phyloP scores from a whole-genome alignment of 306 rosid species.

The Quercus bicolor region DNA sequence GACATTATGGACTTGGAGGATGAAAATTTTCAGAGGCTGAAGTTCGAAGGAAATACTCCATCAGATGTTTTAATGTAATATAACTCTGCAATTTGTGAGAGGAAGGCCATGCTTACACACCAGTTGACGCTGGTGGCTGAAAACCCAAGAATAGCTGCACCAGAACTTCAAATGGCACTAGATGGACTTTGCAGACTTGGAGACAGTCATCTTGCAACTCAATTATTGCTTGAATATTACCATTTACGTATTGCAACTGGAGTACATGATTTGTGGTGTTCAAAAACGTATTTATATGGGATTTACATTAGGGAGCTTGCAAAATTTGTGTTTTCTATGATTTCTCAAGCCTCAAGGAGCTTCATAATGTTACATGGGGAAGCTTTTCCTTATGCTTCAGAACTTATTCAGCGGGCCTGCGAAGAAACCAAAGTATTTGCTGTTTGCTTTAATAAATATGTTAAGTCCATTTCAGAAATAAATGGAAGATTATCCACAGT shows the following conservation, averaged over 20 bases:
- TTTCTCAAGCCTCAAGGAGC: conserved; percentile 64
- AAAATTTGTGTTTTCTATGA: conserved; percentile 59
- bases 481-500: conserved; percentile 47
- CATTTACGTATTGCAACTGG: conserved; percentile 41
- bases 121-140: conserved; percentile 42
- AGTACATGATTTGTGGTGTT: conserved; percentile 29
- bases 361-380: conserved; percentile 57
- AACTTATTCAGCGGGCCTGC: conserved; percentile 44
- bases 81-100: conserved; percentile 44
- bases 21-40: conserved; percentile 40
- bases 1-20: conserved; percentile 46
- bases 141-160: conserved; percentile 35
- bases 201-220: conserved; percentile 45
- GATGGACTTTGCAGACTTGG: conserved; percentile 56
- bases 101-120: conserved; percentile 34
- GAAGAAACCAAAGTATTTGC: conserved; percentile 51
- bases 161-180: conserved; percentile 49
- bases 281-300: conserved; percentile 34
- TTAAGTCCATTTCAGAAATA: conserved; percentile 34
- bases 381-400: conserved; percentile 42
- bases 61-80: conserved; percentile 29
- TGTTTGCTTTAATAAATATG: conserved; percentile 40
- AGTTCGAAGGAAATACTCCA: conserved; percentile 28
- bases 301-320: conserved; percentile 47
- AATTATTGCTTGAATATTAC: conserved; percentile 50